Conservation (phyloP, 208 protist genomes). For the Wallacemonas sp. region DNA sequence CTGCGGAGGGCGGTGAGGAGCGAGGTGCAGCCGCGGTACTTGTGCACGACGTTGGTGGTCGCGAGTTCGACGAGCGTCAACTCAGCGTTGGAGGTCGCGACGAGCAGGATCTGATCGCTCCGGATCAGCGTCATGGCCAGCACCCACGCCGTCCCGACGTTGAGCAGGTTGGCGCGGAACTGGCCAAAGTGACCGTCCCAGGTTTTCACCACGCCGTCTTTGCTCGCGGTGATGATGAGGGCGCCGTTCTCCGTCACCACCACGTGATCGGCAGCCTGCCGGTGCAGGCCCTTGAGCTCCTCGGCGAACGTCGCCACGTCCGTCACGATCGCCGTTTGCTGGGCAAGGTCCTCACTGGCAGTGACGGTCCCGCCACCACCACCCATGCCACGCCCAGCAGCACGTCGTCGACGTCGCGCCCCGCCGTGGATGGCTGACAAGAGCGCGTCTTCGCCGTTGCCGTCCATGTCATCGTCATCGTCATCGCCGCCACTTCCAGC, state of each 20-base stretch:
- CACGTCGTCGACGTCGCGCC: slow-evolving; percentile 9
- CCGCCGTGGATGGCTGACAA: slow-evolving; percentile 11
- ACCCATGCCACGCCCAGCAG: slow-evolving; percentile 6
- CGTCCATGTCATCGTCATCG: slow-evolving; percentile 34
- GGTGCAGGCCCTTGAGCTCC: slow-evolving; percentile 56
- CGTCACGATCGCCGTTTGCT: slow-evolving; percentile 19
- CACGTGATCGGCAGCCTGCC: slow-evolving; percentile 63
- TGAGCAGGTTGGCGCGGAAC: slow-evolving; percentile 67
- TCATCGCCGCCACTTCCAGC: slow-evolving; percentile 9
- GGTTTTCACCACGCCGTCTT: slow-evolving; percentile 80
- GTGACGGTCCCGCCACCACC: slow-evolving; percentile 10
- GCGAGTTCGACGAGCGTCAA: slow-evolving; percentile 83
- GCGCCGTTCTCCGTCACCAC: slow-evolving; percentile 38
- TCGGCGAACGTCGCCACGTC: slow-evolving; percentile 41
- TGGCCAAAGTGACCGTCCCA: slow-evolving; percentile 62
- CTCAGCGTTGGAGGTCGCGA: slow-evolving; percentile 78
- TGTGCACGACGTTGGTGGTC: slow-evolving; percentile 58
- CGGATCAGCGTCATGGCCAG: slow-evolving; percentile 72
- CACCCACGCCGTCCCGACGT: slow-evolving; percentile 73
- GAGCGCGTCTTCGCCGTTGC: slow-evolving; percentile 10
- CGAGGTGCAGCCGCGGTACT: slow-evolving; percentile 74
- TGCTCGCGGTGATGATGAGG: slow-evolving; percentile 67
- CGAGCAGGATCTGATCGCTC: slow-evolving; percentile 71
- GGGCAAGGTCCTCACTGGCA: slow-evolving; percentile 19
- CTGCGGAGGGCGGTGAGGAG: slow-evolving; percentile 46